phyloP scores from a whole-genome alignment of 441 rosid genomes.

The Mallotus repandus region DNA sequence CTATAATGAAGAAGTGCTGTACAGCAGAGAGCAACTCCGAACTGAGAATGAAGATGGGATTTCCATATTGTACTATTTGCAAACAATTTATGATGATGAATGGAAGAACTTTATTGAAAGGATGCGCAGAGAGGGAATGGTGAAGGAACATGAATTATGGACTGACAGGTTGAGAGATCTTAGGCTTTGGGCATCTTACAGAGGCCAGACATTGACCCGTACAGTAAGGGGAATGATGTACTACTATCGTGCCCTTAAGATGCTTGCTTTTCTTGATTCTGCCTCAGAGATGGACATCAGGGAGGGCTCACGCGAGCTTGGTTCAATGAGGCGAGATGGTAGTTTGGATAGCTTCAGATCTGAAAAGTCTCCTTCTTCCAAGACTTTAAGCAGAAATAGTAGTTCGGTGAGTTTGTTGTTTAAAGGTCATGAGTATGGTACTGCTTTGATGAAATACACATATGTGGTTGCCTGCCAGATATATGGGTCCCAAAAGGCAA shows the following conservation, averaged over 20 bases:
- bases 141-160: conserved; percentile 59
- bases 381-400: conserved; percentile 42
- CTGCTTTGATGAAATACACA: conserved; percentile 79
- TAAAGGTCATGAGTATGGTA: conserved; percentile 75
- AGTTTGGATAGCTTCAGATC: conserved; percentile 39
- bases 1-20: conserved; percentile 81
- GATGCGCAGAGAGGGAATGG: conserved; percentile 82
- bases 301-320: conserved; percentile 55
- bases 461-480: conserved; percentile 87
- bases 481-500: conserved; percentile 77
- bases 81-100: conserved; percentile 82
- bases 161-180: conserved; percentile 70
- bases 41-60: conserved; percentile 90
- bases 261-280: conserved; percentile 86
- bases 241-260: conserved; percentile 76
- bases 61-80: conserved; percentile 76
- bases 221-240: conserved; percentile 98
- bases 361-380: conserved; percentile 47
- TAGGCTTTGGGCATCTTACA: conserved; percentile 89
- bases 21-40: conserved; percentile 80
- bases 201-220: conserved; percentile 87
- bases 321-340: conserved; percentile 53
- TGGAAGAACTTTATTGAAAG: conserved; percentile 88
- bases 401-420: conserved; percentile 54
- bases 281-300: conserved; percentile 79